phyloP scores from a whole-genome alignment of 176 grass and related monocot species.

The Puya raimondii region DNA sequence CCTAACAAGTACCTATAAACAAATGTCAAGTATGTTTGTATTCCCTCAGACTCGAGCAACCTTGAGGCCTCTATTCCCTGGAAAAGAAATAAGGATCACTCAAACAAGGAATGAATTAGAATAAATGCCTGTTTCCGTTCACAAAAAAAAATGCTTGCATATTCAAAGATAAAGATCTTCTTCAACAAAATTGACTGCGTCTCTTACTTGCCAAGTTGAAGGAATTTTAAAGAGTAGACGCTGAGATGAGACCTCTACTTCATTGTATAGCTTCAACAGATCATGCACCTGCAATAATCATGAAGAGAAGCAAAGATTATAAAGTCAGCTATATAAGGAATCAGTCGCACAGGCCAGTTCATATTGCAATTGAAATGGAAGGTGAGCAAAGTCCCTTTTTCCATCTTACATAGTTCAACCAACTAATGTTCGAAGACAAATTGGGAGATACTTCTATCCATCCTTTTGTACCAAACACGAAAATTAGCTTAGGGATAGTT shows the following conservation, averaged over 20 bases:
- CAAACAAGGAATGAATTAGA: conserved; percentile 2
- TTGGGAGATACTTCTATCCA: no score
- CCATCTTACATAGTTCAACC: no score
- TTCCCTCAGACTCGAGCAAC: conserved; percentile 90
- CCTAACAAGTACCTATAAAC: conserved; percentile 58
- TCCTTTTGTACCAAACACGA: no score
- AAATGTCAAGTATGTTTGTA: conserved; percentile 89
- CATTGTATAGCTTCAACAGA: conserved; percentile 68
- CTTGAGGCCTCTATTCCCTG: conserved; percentile 97
- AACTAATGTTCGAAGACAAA: no score
- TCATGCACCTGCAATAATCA: conserved; percentile 63
- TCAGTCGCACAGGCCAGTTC: no score
- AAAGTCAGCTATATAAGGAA: background rate
- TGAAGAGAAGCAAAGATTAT: background rate
- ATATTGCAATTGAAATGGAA: no score
- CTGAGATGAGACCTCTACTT: conserved; percentile 58
- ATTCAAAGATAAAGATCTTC: background rate
- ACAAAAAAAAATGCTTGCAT: background rate
- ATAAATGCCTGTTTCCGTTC: background rate
- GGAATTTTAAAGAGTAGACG: conserved; percentile 96
- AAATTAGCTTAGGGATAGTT: no score
- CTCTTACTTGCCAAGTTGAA: conserved; percentile 95
- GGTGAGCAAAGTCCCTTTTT: no score
- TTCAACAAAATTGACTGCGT: background rate
- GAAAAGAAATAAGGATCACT: conserved; percentile 22